phyloP scores from a whole-genome alignment of 352 stramenopile genomes.

The Saprolegnia parasitica region DNA sequence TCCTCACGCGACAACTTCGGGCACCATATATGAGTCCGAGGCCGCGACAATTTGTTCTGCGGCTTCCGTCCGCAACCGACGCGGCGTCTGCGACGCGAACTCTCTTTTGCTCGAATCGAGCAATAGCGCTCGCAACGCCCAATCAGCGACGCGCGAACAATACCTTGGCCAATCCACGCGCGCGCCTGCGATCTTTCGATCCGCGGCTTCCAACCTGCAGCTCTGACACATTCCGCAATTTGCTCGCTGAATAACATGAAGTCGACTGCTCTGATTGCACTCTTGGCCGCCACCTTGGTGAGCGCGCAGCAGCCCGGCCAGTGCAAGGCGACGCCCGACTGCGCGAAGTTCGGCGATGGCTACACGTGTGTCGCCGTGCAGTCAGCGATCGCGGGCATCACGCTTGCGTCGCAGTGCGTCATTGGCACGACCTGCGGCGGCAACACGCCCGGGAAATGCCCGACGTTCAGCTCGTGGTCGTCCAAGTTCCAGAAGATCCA shows the following conservation, averaged over 20 bases:
- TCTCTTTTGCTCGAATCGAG: background rate
- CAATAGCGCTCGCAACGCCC: conserved; percentile 3
- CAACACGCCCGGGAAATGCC: conserved; percentile 53
- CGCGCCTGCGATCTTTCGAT: background rate
- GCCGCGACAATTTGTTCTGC: background rate
- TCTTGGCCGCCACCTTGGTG: background rate
- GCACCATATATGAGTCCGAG: no score
- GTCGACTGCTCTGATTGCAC: background rate
- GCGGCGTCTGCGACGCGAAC: no score
- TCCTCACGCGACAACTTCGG: no score
- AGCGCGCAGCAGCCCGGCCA: conserved; percentile 43
- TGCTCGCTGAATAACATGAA: background rate
- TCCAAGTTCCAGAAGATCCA: conserved; percentile 60
- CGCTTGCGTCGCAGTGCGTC: conserved; percentile 69
- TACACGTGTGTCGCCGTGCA: conserved; percentile 71
- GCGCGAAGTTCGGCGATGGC: conserved; percentile 45
- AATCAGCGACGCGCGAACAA: background rate
- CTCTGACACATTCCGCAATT: background rate
- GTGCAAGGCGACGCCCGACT: conserved; percentile 50
- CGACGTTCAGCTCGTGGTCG: conserved; percentile 71
- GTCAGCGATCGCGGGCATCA: conserved; percentile 47
- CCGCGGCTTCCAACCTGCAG: background rate
- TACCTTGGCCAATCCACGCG: conserved; percentile 6
- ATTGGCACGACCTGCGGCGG: conserved; percentile 57
- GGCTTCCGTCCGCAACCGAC: no score